phyloP scores from a whole-genome alignment of 345 rosid genomes.

The Nasturtium officinale region DNA sequence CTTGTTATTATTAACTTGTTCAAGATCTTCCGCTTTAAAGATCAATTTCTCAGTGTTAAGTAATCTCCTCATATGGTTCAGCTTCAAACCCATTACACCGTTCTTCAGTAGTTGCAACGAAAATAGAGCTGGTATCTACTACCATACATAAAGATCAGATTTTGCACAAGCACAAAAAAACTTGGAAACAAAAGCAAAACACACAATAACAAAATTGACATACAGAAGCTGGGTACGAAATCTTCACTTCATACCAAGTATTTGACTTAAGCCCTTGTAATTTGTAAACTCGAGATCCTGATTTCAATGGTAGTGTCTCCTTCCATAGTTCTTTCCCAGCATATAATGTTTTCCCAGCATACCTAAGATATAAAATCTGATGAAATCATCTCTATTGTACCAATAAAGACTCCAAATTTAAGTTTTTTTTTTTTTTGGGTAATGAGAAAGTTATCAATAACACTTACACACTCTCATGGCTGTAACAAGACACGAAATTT shows the following conservation, averaged over 20 bases:
- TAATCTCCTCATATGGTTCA: conserved; percentile 50
- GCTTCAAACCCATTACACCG: conserved; percentile 44
- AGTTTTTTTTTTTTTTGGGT: neutral
- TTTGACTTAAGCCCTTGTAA: conserved; percentile 68
- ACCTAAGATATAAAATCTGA: conserved; percentile 39
- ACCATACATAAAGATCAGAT: conserved; percentile 2
- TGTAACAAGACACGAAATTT: conserved; percentile 26
- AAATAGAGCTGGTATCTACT: conserved; percentile 75
- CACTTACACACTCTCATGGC: conserved; percentile 49
- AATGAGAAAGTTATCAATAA: neutral
- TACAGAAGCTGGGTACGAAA: conserved; percentile 98
- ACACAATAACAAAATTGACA: conserved; percentile 42
- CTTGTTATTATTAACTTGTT: conserved; percentile 43
- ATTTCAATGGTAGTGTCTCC: conserved; percentile 61
- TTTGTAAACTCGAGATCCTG: conserved; percentile 62
- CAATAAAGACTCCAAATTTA: neutral
- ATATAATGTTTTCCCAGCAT: conserved; percentile 46
- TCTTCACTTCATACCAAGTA: conserved; percentile 97
- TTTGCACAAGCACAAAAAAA: conserved; percentile 29
- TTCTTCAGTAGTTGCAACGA: conserved; percentile 56
- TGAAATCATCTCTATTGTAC: neutral
- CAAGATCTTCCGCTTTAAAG: conserved; percentile 53
- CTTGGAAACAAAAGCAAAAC: neutral
- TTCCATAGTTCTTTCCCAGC: conserved; percentile 72
- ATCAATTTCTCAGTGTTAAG: conserved; percentile 68